These are phyloP conservation scores for Talaromyces sp. DNA, from an alignment of 2,329 filamentous ascomycete species.

Conservation along the genomic window DNA sequence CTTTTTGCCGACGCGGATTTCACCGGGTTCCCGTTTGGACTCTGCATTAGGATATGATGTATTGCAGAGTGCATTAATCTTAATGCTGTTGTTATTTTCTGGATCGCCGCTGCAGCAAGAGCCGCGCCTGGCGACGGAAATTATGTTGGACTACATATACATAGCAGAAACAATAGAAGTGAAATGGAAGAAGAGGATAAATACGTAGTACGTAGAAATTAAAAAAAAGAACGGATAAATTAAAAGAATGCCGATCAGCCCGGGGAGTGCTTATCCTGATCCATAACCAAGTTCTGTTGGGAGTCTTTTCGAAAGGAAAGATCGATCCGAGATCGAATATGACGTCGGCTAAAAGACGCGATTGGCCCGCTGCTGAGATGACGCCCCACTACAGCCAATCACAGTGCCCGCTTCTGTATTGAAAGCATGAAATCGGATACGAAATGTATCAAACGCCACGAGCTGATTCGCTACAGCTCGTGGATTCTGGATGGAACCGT, in stretches of 20 bases:
- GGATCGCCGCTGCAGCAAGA: not conserved
- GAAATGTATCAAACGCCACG: not conserved
- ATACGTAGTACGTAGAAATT: not conserved
- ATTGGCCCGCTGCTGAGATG: not conserved
- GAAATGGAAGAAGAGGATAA: not conserved
- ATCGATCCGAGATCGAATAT: not conserved
- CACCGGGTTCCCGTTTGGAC: not conserved
- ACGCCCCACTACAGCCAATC: not conserved
- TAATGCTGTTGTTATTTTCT: too few relatives aligned
- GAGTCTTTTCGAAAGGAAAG: not conserved
- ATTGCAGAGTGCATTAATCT: not conserved
- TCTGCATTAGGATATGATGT: not conserved
- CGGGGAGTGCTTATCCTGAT: not conserved
- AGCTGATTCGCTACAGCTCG: not conserved
- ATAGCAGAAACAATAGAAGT: too few relatives aligned
- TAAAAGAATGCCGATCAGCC: not conserved
- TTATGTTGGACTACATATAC: not conserved
- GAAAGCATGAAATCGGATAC: not conserved
- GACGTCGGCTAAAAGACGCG: not conserved
- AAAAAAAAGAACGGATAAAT: not conserved
- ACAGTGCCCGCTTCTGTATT: not conserved
- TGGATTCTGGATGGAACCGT: not conserved
- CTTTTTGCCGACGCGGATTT: not conserved
- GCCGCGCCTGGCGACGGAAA: not conserved
- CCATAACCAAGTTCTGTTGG: too few relatives aligned